phyloP scores from a whole-genome alignment of 768 basidiomycete genomes.

The Boletus rufocinnamomeus region DNA sequence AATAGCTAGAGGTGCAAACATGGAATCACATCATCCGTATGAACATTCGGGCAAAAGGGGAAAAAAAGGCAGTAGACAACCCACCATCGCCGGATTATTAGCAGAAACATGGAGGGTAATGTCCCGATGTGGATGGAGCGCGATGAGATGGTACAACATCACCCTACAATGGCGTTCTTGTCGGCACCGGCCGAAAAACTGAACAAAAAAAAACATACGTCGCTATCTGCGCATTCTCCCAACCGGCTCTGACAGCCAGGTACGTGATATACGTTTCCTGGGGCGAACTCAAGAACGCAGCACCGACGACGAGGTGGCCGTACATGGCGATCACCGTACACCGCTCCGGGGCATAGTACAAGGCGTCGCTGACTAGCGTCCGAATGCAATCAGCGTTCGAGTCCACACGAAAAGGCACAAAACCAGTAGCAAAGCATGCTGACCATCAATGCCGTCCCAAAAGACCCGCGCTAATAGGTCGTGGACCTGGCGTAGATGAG shows the following conservation, averaged over 20 bases:
- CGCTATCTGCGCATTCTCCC: constrained; percentile 79
- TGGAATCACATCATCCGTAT: background rate
- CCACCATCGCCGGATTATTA: constrained; percentile 78
- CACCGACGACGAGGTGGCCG: constrained; percentile 69
- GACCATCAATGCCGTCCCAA: constrained; percentile 79
- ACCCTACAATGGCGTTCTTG: constrained; percentile 42
- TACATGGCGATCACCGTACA: constrained; percentile 79
- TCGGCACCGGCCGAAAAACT: background rate
- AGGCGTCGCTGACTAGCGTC: constrained; percentile 62
- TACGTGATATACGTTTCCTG: constrained; percentile 84
- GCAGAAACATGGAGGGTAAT: constrained; percentile 83
- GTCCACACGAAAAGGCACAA: background rate
- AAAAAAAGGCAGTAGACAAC: background rate
- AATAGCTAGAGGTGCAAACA: constrained; percentile 48
- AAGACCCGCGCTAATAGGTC: constrained; percentile 67
- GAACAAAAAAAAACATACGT: constrained; percentile 45
- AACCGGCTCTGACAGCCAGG: constrained; percentile 73
- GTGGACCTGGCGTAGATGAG: constrained; percentile 70
- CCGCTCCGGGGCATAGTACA: constrained; percentile 67
- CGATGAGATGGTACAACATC: constrained; percentile 78
- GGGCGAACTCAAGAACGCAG: constrained; percentile 75
- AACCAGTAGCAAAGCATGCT: constrained; percentile 9
- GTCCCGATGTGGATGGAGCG: constrained; percentile 70
- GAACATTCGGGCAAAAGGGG: background rate
- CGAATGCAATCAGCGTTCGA: constrained; percentile 1